These are phyloP conservation scores for Cairneyella variabilis DNA, from an alignment of 495 filamentous ascomycete species.

Conservation along the genomic window DNA sequence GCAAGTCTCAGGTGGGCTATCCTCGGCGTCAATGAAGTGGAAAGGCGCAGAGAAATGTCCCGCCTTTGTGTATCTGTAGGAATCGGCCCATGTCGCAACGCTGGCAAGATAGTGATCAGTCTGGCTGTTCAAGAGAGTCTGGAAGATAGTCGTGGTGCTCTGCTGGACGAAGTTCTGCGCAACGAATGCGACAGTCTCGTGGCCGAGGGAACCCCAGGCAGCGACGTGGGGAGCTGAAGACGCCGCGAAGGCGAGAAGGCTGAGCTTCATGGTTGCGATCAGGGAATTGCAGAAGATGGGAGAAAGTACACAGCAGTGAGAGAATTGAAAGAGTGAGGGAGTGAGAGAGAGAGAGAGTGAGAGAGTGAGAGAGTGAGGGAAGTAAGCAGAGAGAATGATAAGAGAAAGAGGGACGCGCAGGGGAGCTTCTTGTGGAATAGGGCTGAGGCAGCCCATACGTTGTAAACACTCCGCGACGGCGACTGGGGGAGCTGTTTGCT, in stretches of 20 bases:
- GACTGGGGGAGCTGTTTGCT: no score
- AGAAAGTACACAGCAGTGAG: no score
- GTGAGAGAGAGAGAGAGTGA: background rate
- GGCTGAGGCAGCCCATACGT: no score
- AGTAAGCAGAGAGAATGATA: background rate
- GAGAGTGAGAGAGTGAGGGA: background rate
- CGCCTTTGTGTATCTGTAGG: slow-evolving; percentile 39
- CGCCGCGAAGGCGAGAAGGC: background rate
- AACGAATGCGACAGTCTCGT: slow-evolving; percentile 53
- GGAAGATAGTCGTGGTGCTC: slow-evolving; percentile 41
- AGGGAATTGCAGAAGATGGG: background rate
- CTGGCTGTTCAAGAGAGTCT: slow-evolving; percentile 43
- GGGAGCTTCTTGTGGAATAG: no score
- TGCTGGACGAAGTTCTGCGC: slow-evolving; percentile 48
- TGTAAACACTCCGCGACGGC: no score
- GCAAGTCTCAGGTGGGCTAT: slow-evolving; percentile 56
- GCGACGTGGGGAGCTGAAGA: background rate
- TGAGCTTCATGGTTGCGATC: slow-evolving; percentile 10
- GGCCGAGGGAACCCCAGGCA: slow-evolving; percentile 57
- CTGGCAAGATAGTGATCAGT: slow-evolving; percentile 52
- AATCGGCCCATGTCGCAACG: slow-evolving; percentile 61
- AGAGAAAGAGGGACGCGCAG: no score
- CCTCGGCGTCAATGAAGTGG: slow-evolving; percentile 71
- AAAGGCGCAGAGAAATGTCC: slow-evolving; percentile 46
- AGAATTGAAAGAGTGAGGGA: background rate